Conservation (phyloP, 2,329 filamentous ascomycete genomes). For the Fusarium pseudocircinatum region DNA sequence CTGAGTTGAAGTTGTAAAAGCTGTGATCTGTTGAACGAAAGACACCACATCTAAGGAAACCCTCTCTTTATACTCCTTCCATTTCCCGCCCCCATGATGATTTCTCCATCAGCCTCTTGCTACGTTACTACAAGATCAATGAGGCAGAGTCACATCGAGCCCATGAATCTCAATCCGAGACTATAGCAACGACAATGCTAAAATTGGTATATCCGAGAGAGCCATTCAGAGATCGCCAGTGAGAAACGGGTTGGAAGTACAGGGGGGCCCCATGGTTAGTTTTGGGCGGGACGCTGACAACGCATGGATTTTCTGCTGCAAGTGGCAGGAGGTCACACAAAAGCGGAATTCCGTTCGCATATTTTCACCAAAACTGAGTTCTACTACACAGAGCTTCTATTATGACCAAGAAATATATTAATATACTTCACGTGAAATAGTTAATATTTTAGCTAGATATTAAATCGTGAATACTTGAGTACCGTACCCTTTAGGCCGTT, state of each 20-base stretch:
- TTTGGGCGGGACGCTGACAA: neutral
- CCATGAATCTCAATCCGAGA: neutral
- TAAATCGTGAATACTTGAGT: too few species aligned
- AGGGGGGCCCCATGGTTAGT: neutral
- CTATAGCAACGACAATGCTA: neutral
- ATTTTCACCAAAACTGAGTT: rapidly evolving
- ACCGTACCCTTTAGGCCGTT: neutral
- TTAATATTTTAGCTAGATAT: too few species aligned
- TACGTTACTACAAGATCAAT: neutral
- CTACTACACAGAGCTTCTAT: neutral
- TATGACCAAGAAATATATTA: rapidly evolving
- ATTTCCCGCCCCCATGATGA: neutral
- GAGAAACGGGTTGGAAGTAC: neutral
- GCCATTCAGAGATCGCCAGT: neutral
- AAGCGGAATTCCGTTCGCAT: neutral
- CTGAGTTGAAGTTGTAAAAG: neutral
- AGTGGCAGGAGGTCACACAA: neutral
- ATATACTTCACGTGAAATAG: rapidly evolving
- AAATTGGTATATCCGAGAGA: neutral
- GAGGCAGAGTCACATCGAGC: neutral
- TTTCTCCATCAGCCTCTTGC: neutral
- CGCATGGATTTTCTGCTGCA: neutral
- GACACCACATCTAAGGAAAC: neutral
- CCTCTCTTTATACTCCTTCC: neutral
- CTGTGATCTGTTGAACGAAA: neutral